Evolutionary conservation across 129 eudicot genomes (phyloP), one percentile per base, ranked within the genome.

Genomic region (Saussurea involucrata): DNA sequence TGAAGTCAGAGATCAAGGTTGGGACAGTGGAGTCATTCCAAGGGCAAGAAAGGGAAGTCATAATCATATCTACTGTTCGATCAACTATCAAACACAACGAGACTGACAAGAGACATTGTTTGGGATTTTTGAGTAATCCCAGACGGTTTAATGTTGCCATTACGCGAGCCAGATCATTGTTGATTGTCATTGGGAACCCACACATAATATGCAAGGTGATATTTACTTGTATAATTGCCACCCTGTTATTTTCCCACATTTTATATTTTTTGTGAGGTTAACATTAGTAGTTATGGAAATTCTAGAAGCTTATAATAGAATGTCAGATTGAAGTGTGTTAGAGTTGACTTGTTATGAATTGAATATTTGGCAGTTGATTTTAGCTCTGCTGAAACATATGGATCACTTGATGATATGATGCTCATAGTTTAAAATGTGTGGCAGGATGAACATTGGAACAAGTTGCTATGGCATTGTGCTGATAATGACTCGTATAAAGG

Each of bases 11-110:
- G 27, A 76, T 93, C 40, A 91, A 87, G 37, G 96, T 93, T 31
- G 98, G 98, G 42, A 90, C 97, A 0, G 97, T 93, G 15, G 98
- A 93, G 74, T 90, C 90, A 10, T 93, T 93, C 72, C 98, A 93
- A 82, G 98, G 98, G 5, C 98, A 90, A 69, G 98, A 93, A 78
- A 81, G 81, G 79, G 80, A 93, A 60, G 89, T 93, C 0, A 91
- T 93, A 27, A 86, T 90, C 18, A 80, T 93, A 46, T 93, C 98
- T 32, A 93, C 98, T 3, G 98, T 93, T 60, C 87, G 96, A 17
- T 93, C 98, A 8, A 93, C 98, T 4, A 69, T 93, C 22, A 88
- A 89, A 44, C 97, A 93, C 49, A 80, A 93, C 9, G 92, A 93
- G 29, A 90, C 92, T 42, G 98, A 90, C 74, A 85, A 66, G 71